phyloP scores from a whole-genome alignment of 139 green algal species.

The Chlamydomonas sp. region DNA sequence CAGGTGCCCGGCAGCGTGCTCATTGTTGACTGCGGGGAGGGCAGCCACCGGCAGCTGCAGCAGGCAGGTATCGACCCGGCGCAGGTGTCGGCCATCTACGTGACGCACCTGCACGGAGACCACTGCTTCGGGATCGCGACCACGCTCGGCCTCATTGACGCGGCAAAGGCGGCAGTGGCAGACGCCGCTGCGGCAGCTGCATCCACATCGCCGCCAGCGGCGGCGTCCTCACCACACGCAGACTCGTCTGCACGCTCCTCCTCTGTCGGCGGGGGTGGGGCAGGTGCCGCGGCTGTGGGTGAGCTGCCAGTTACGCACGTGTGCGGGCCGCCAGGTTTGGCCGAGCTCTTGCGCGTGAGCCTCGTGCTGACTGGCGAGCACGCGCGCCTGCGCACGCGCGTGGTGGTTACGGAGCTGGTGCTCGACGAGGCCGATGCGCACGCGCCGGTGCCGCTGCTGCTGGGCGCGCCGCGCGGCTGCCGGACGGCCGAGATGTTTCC shows the following conservation, averaged over 20 bases:
- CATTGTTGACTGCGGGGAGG: constrained; percentile 88
- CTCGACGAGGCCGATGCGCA: not conserved
- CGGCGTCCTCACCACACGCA: too few species aligned
- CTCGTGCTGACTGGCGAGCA: constrained; percentile 28
- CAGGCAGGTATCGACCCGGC: constrained; percentile 34
- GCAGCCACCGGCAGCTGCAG: constrained; percentile 62
- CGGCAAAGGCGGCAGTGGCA: constrained; percentile 9
- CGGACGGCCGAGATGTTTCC: not conserved
- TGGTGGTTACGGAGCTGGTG: constrained; percentile 37
- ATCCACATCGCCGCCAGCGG: too few species aligned
- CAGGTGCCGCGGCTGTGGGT: constrained; percentile 6
- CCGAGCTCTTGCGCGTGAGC: constrained; percentile 39
- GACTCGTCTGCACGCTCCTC: too few species aligned
- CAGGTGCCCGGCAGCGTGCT: constrained; percentile 33
- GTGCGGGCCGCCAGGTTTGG: constrained; percentile 36
- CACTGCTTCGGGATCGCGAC: constrained; percentile 87
- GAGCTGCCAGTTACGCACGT: constrained; percentile 20
- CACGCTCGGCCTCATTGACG: constrained; percentile 29
- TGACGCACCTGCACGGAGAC: constrained; percentile 95
- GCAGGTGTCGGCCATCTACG: constrained; percentile 56
- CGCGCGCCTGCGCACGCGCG: constrained; percentile 16
- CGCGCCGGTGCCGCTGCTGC: not conserved
- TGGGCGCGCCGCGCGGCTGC: not conserved
- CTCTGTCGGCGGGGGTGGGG: not conserved
- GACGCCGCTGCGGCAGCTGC: constrained; percentile 11